A percentile compares a stretch with the other conserved stretches of the same genome.
These are phyloP conservation scores for Debaryomyces prosopidis DNA, from an alignment of 805 yeast genomes.

Conservation along the genomic window DNA sequence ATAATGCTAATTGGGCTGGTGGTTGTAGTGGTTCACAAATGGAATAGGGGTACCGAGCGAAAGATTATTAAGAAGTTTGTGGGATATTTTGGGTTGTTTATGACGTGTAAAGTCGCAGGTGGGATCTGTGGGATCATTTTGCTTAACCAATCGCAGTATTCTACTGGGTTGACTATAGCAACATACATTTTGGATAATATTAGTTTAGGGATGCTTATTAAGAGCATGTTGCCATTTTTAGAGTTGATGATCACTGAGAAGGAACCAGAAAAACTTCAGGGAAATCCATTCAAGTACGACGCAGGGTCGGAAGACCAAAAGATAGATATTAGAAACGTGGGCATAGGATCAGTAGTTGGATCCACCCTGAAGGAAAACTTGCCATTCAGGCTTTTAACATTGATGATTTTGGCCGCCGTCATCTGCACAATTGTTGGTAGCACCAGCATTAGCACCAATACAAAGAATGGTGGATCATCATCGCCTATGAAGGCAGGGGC, in stretches of 20 bases:
- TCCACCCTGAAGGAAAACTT: slow-evolving; percentile 2
- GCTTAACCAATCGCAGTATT: slow-evolving; percentile 4
- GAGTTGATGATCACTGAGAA: background rate
- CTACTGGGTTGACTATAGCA: slow-evolving; percentile 9
- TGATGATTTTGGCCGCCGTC: slow-evolving; percentile 11
- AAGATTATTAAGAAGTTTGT: slow-evolving; percentile 4
- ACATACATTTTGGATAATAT: slow-evolving; percentile 15
- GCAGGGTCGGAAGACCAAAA: background rate
- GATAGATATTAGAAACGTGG: background rate
- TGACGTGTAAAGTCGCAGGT: slow-evolving; percentile 11
- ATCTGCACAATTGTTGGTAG: slow-evolving; percentile 10
- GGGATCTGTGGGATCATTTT: slow-evolving; percentile 11
- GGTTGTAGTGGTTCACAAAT: background rate
- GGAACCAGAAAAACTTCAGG: background rate
- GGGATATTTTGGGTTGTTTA: slow-evolving; percentile 6
- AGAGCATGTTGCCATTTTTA: slow-evolving; percentile 8
- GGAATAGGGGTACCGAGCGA: background rate
- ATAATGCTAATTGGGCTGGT: background rate
- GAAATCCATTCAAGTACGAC: background rate
- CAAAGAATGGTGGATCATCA: background rate
- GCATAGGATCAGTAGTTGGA: background rate
- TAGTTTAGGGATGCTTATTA: slow-evolving; percentile 13
- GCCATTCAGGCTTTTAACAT: slow-evolving; percentile 9
- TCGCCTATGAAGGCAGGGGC: slow-evolving; percentile 9
- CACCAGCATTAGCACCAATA: slow-evolving; percentile 2